Evolutionary conservation across 225 moss, liverwort and hornwort genomes (phyloP).

Genomic region (Climacium dendroides): DNA sequence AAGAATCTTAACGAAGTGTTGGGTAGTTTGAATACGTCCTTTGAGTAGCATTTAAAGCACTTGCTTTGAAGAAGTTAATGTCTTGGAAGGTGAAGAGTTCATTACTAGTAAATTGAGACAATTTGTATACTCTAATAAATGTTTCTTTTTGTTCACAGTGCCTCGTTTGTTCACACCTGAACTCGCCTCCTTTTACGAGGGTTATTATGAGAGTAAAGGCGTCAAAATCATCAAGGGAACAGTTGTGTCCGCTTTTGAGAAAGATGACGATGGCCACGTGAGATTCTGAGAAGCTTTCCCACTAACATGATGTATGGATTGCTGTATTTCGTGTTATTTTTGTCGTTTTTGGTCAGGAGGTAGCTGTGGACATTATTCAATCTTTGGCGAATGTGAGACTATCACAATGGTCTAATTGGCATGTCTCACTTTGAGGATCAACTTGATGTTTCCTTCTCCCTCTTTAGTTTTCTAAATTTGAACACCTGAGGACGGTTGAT

Average conservation of each 20-base stretch:
- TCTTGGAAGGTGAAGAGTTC: background rate
- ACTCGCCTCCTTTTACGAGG: slow-evolving; percentile 39
- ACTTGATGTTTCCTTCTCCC: background rate
- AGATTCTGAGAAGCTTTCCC: background rate
- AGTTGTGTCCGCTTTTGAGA: slow-evolving; percentile 30
- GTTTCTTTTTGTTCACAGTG: slow-evolving; percentile 9
- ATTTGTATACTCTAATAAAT: background rate
- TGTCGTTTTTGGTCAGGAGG: background rate
- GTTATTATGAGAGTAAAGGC: slow-evolving; percentile 40
- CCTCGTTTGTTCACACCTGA: slow-evolving; percentile 39
- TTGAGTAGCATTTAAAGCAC: background rate
- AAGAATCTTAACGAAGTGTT: background rate
- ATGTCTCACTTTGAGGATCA: background rate
- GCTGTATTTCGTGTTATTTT: background rate
- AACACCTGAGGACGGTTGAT: background rate
- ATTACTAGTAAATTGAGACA: background rate
- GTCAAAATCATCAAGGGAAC: slow-evolving; percentile 42
- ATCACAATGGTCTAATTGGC: background rate
- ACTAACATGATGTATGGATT: background rate
- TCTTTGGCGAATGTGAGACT: background rate
- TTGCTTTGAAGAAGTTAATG: background rate
- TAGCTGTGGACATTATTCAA: background rate
- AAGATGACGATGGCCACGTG: slow-evolving; percentile 24
- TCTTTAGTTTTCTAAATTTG: background rate
- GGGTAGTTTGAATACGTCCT: background rate